These are phyloP conservation scores for Penicillium sp. DNA, from an alignment of 2,329 filamentous ascomycete species.

Conservation along the genomic window DNA sequence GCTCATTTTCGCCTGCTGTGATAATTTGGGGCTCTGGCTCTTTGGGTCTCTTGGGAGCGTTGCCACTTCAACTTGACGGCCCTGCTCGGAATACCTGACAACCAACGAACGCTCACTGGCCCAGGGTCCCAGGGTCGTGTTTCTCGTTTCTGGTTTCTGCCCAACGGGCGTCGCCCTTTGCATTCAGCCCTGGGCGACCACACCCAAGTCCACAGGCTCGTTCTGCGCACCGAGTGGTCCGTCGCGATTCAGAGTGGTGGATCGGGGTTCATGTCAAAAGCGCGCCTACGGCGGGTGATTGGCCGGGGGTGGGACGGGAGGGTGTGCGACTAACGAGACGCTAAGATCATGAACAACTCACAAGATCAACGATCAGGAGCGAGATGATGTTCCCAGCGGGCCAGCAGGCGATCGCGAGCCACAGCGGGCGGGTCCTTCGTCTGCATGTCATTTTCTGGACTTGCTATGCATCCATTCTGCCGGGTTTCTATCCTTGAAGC, in stretches of 20 bases:
- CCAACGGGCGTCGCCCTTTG: conserved; percentile 13
- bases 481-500: background rate
- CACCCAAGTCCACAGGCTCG: conserved; percentile 2
- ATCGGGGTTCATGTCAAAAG: conserved; percentile 13
- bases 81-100: conserved; percentile 2
- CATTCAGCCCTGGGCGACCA: conserved; percentile 14
- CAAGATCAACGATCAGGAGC: background rate
- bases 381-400: background rate
- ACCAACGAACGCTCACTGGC: conserved; percentile 13
- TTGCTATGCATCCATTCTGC: conserved; percentile 14
- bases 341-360: conserved; percentile 13
- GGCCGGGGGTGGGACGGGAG: conserved; percentile 13
- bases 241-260: conserved; percentile 4
- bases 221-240: conserved; percentile 23
- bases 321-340: conserved; percentile 19
- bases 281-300: conserved; percentile 15
- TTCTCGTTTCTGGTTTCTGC: conserved; percentile 6
- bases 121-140: background rate
- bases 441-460: conserved; percentile 21
- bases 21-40: too few relatives aligned
- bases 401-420: conserved; percentile 5
- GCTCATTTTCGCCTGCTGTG: background rate
- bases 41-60: background rate
- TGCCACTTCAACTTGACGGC: conserved; percentile 21
- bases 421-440: background rate